These are phyloP conservation scores for Arxiozyma bovina DNA, from an alignment of 1,139 yeast genomes.

Conservation along the genomic window DNA sequence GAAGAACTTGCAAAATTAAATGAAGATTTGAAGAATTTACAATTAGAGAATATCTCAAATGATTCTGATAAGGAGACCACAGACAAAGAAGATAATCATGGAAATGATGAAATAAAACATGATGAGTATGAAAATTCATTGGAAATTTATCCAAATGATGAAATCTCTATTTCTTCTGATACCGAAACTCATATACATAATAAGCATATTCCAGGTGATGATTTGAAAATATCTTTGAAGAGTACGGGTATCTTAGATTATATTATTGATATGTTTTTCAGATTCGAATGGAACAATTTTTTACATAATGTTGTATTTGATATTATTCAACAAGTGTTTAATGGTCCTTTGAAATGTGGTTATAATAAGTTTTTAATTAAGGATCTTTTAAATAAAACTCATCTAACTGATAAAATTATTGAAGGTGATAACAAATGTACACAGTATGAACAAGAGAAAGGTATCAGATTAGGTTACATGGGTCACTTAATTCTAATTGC, in stretches of 20 bases:
- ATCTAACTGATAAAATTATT: conserved; percentile 70
- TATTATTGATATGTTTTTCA: conserved; percentile 77
- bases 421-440: conserved; percentile 70
- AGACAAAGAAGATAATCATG: background rate
- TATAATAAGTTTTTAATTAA: conserved; percentile 80
- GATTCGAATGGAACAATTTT: conserved; percentile 95
- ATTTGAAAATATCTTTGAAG: conserved; percentile 70
- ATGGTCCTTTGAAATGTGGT: conserved; percentile 85
- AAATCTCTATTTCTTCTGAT: conserved; percentile 16
- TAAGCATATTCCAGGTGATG: conserved; percentile 81
- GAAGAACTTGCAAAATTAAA: background rate
- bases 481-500: conserved; percentile 93
- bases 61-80: background rate
- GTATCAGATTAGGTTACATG: conserved; percentile 85
- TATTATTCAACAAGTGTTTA: conserved; percentile 88
- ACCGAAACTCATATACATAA: conserved; percentile 33
- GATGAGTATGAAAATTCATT: conserved; percentile 7
- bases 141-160: conserved; percentile 15
- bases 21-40: conserved; percentile 1
- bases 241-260: conserved; percentile 73
- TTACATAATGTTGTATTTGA: conserved; percentile 95
- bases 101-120: background rate
- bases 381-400: conserved; percentile 70
- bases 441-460: conserved; percentile 48
- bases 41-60: background rate